phyloP scores from a whole-genome alignment of 257 asterid genomes.

The Nicotiana sylvestris region DNA sequence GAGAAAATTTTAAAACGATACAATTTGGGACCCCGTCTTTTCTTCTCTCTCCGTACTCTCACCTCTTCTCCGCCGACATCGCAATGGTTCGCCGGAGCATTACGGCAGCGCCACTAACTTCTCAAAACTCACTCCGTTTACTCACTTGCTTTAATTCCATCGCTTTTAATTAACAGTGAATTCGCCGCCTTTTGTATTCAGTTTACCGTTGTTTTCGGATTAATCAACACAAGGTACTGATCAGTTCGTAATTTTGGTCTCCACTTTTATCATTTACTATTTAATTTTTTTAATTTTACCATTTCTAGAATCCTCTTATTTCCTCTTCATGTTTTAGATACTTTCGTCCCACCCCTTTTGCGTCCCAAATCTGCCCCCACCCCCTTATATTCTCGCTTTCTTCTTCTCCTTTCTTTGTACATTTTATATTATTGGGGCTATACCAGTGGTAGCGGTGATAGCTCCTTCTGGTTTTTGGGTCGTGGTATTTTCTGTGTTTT shows the following conservation, averaged over 20 bases:
- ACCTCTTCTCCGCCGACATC: constrained; percentile 21
- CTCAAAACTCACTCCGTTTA: constrained; percentile 2
- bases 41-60: constrained; percentile 11
- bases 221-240: neutral
- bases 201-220: neutral
- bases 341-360: neutral
- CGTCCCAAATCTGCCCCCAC: too few relatives aligned
- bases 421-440: too few relatives aligned
- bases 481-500: too few relatives aligned
- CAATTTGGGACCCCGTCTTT: constrained; percentile 16
- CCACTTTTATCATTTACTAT: neutral
- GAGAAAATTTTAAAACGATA: constrained; percentile 2
- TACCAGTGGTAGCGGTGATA: too few relatives aligned
- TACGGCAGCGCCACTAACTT: neutral
- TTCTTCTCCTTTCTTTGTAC: too few relatives aligned
- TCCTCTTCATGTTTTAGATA: neutral
- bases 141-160: neutral
- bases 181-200: neutral
- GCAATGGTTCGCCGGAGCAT: constrained; percentile 42
- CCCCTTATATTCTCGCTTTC: too few relatives aligned
- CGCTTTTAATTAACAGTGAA: neutral
- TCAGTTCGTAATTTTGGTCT: neutral
- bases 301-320: neutral
- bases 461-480: too few relatives aligned
- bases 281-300: neutral